Evolutionary conservation across 2,329 filamentous ascomycete species (phyloP), one percentile per base, ranked within the genome.

Genomic region (Amauroascus niger): DNA sequence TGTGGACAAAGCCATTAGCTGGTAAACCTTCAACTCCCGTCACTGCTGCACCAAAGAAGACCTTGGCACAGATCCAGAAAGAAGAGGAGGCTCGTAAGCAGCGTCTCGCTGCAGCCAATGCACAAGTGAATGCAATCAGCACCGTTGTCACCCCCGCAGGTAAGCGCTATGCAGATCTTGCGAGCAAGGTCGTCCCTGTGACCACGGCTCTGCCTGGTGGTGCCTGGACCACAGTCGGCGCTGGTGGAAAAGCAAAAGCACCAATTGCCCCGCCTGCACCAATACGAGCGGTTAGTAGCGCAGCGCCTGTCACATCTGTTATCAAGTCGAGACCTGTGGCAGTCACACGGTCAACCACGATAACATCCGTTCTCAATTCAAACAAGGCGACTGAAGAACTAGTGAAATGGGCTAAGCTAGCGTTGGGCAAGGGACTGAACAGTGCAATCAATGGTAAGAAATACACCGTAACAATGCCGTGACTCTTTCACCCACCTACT

Each of bases 201-300:
- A 63, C 70, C 13, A 69, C 71, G 6, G 63, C 74, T 53, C 64
- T 74, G 20, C 65, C 73, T n/a, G 69, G 71, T 1, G 73, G 76
- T 54, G 88, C 89, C 1, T 98, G 93, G 93, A 91, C 90, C 9
- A 97, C 90, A 0, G 91, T 98, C 39, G 93, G 93, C 46, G 89
- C 91, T 32, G 85, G 90, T 60, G 93, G 93, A 13, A 98, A 96
- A 74, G 80, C 87, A 48, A 97, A 95, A 75, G 74, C 80, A 26
- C 86, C 87, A 5, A 65, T 65, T 18, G 70, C 74, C 50, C 67
- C 75, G 22, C 68, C 74, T 3, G 66, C 75, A 8, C 65, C 70
- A 3, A 68, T 69, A 24, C 71, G 79, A 39, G 71, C 77, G n/a
- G 67, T 72, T 35, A 78, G 74, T 35, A 65, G 70, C 2, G 65